Percentiles rank a stretch among this genome's conserved stretches.
Evolutionary conservation across 2,329 filamentous ascomycete genomes (phyloP).

Genomic region (Sarocladiaceae sp.): DNA sequence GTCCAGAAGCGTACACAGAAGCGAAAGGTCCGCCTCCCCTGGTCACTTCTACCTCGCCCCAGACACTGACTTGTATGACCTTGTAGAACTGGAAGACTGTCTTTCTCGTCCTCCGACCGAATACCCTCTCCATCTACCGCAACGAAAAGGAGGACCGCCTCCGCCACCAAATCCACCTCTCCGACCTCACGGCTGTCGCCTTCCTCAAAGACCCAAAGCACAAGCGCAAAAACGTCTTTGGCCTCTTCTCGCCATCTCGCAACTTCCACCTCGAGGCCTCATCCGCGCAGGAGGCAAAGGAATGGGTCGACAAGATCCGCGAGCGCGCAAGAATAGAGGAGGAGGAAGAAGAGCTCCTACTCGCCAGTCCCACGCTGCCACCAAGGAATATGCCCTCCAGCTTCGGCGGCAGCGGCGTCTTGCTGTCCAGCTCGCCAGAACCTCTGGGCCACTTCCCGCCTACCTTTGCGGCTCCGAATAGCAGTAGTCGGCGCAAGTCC

Average conservation of each 20-base stretch:
- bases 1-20: conserved; percentile 86
- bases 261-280: conserved; percentile 86
- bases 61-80: conserved; percentile 8
- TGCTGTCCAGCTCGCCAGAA: conserved; percentile 57
- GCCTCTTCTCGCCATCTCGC: conserved; percentile 80
- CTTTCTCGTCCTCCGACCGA: conserved; percentile 84
- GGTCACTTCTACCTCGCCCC: conserved; percentile 12
- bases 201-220: conserved; percentile 84
- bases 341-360: conserved; percentile 76
- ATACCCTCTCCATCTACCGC: conserved; percentile 88
- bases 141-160: conserved; percentile 85
- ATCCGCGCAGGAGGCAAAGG: conserved; percentile 66
- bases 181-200: conserved; percentile 86
- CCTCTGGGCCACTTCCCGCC: conserved; percentile 29
- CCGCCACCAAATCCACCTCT: conserved; percentile 78
- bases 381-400: conserved; percentile 17
- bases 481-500: conserved; percentile 44
- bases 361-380: conserved; percentile 58
- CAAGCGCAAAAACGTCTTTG: conserved; percentile 81
- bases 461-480: conserved; percentile 24
- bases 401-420: conserved; percentile 32
- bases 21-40: conserved; percentile 64
- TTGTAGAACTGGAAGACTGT: conserved; percentile 79
- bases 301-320: conserved; percentile 81
- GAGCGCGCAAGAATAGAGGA: conserved; percentile 77